A percentile compares a stretch with the other conserved stretches of the same genome.
These are phyloP conservation scores for Spergularia marina DNA, from an alignment of 148 eudicot genomes.

Conservation along the genomic window DNA sequence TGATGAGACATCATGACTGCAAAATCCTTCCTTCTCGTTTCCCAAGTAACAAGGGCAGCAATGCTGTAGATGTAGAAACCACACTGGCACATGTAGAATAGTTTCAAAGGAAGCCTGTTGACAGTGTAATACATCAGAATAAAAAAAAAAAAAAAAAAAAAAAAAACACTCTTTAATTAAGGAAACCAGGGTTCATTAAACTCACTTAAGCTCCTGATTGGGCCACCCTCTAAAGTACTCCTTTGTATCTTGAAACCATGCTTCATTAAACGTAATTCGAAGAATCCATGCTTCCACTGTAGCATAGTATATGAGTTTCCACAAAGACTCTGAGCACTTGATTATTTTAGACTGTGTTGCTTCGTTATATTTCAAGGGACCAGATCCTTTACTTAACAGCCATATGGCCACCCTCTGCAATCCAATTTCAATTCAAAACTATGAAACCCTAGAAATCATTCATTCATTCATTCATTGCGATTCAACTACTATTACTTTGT, in stretches of 20 bases:
- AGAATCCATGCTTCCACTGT: conserved; percentile 59
- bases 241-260: conserved; percentile 65
- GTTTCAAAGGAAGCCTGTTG: conserved; percentile 70
- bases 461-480: too few relatives aligned
- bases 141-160: too few relatives aligned
- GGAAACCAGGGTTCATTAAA: too few relatives aligned
- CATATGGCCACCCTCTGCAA: conserved; percentile 66
- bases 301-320: conserved; percentile 90
- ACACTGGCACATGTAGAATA: conserved; percentile 86
- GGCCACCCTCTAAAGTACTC: conserved; percentile 82
- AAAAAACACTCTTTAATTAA: too few relatives aligned
- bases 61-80: conserved; percentile 92
- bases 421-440: not conserved
- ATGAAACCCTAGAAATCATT: not conserved
- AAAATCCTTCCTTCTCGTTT: conserved; percentile 93
- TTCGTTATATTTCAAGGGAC: conserved; percentile 45
- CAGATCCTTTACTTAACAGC: conserved; percentile 46
- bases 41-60: conserved; percentile 90
- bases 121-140: not conserved
- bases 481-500: not conserved
- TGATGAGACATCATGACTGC: conserved; percentile 99
- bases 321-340: conserved; percentile 86
- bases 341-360: conserved; percentile 49
- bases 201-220: conserved; percentile 81
- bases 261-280: conserved; percentile 46